Conservation (phyloP, 345 rosid genomes). For the Firmiana major region DNA sequence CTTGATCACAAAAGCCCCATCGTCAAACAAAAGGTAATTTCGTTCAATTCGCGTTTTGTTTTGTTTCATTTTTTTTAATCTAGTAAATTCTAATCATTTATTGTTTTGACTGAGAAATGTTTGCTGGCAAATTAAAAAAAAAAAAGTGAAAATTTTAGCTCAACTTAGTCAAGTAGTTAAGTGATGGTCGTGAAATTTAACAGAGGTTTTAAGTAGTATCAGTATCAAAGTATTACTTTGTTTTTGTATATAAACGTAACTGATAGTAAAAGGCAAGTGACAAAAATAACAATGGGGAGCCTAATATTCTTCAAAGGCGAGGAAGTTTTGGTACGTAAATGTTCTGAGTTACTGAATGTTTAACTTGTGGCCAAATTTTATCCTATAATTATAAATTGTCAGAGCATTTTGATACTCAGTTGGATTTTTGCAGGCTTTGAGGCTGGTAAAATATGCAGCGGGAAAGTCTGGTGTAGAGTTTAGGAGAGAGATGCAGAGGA, state of each 20-base stretch:
- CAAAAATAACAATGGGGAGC: neutral
- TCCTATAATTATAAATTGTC: neutral
- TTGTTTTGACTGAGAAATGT: conserved; percentile 3
- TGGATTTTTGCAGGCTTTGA: conserved; percentile 42
- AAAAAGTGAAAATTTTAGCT: neutral
- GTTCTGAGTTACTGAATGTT: neutral
- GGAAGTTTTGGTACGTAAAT: neutral
- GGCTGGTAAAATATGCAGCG: conserved; percentile 71
- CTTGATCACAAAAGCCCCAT: conserved; percentile 89
- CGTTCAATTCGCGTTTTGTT: neutral
- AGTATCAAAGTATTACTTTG: neutral
- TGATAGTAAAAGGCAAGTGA: neutral
- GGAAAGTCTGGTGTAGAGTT: conserved; percentile 91
- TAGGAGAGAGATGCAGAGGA: conserved; percentile 94
- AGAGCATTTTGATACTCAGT: neutral
- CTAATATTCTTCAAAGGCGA: neutral
- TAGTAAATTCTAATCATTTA: neutral
- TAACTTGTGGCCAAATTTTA: neutral
- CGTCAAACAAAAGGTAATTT: conserved; percentile 86
- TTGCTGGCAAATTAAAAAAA: neutral
- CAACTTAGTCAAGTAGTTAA: neutral
- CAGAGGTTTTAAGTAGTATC: neutral
- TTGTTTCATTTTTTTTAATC: neutral
- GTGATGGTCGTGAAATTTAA: neutral
- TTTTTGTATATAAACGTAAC: neutral